Base-by-base conservation (phyloP, 305 asterid genomes). In the Fraxinus sp. region DNA sequence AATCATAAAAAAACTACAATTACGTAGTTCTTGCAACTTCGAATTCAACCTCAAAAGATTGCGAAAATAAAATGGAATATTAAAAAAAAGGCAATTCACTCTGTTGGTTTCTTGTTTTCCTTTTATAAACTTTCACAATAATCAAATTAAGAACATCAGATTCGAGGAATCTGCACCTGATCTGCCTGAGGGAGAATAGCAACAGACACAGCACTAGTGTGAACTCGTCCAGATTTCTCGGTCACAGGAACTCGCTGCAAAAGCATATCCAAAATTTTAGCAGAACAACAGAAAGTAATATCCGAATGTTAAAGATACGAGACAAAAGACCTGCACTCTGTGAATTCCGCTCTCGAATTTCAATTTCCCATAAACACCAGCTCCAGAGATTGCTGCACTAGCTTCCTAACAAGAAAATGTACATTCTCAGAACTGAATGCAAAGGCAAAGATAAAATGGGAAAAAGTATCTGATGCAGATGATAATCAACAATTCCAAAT, bases 301-400 rank as follows among this genome's bases (percentile, higher is more conserved):
- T 32, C 37, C 28, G 36, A 57, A 28, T 55, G 81, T 28, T 76
- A 75, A 81, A 78, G 72, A 79, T 30, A 37, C 62, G 70, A 41
- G 78, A 46, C 37, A 75, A 77, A 24, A 84, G 87, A 93, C 99
- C 98, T 96, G 98, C 89, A 96, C 99, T 87, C 98, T 90, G 85
- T 96, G 98, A 87, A 96, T 86, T 87, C 99, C 99, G 86, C 98
- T 93, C 90, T 95, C 99, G 84, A 96, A 96, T 90, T 96, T 96
- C 80, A 96, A 85, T 88, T 95, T 96, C 71, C 98, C 98, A 83
- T 91, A 96, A 78, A 93, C 98, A 86, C 91, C 94, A 73, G 93
- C 90, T 71, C 99, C 98, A 83, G 94, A 91, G 82, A 96, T 91
- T 79, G 98, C 92, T 22, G 99, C 98, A 88, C 93, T 90, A 79